phyloP scores from a whole-genome alignment of 306 rosid genomes.

The Vachellia pachyceras region DNA sequence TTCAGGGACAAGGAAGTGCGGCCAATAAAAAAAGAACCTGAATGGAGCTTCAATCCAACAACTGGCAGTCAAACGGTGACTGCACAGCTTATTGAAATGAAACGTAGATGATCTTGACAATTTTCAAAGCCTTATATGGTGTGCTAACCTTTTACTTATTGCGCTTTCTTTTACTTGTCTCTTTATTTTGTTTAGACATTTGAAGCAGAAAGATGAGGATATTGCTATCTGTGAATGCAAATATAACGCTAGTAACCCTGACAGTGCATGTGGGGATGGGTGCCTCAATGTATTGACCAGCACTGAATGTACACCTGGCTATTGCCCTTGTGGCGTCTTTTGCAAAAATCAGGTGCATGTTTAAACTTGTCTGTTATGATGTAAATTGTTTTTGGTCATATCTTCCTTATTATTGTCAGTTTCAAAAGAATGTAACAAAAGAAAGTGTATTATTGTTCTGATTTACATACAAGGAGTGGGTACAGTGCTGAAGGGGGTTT shows the following conservation, averaged over 20 bases:
- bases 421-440: neutral
- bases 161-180: too few species aligned
- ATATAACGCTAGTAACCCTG: constrained; percentile 52
- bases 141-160: too few species aligned
- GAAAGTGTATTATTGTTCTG: neutral
- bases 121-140: neutral
- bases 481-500: neutral
- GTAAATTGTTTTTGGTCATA: neutral
- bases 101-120: neutral
- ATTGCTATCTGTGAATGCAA: constrained; percentile 82
- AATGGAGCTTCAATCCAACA: neutral
- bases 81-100: neutral
- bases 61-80: neutral
- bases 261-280: constrained; percentile 84
- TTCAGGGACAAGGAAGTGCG: neutral
- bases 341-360: constrained; percentile 86
- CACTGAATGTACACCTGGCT: constrained; percentile 90
- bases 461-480: neutral
- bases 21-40: neutral
- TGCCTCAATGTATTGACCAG: constrained; percentile 89
- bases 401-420: neutral
- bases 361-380: neutral
- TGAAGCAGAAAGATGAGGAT: constrained; percentile 92
- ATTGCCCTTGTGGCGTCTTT: constrained; percentile 70
- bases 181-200: constrained; percentile 58